Percentiles rank a stretch among this genome's conserved stretches.
phyloP scores from a whole-genome alignment of 2,329 filamentous ascomycete species.

The Phyllosticta paracitricarpa region DNA sequence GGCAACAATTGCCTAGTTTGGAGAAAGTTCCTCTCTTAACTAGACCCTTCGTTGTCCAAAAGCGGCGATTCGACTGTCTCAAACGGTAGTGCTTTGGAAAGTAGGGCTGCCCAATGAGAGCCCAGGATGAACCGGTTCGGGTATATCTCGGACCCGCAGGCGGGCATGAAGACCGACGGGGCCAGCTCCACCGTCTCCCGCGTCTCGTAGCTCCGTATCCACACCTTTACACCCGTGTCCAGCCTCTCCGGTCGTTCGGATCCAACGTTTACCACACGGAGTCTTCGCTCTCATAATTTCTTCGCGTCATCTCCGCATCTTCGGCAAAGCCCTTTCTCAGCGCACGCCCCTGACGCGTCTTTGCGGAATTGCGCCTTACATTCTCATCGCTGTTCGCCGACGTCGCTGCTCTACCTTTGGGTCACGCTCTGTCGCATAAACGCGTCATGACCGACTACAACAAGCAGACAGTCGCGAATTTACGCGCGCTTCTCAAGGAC shows the following conservation, averaged over 20 bases:
- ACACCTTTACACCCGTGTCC: not conserved
- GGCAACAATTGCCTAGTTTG: not conserved
- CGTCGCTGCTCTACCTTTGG: not conserved
- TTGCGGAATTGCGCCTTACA: not conserved
- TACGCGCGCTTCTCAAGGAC: slow-evolving; percentile 37
- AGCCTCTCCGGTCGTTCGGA: not conserved
- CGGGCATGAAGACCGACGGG: too few relatives aligned
- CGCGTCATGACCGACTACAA: slow-evolving; percentile 32
- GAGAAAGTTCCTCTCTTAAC: not conserved
- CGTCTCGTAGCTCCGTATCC: not conserved
- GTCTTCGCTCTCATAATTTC: not conserved
- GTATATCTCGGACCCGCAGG: too few relatives aligned
- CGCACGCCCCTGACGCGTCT: not conserved
- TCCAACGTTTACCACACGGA: not conserved
- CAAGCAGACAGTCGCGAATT: slow-evolving; percentile 37
- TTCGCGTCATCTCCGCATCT: not conserved
- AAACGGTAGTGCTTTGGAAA: not conserved
- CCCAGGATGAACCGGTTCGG: not conserved
- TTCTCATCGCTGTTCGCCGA: not conserved
- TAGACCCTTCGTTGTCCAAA: not conserved
- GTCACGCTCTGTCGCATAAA: not conserved
- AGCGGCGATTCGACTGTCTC: not conserved
- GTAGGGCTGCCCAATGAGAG: not conserved
- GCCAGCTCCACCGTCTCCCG: not conserved
- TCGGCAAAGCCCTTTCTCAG: not conserved